Percentiles rank a stretch among this genome's conserved stretches.
Evolutionary conservation across 2,329 filamentous ascomycete species (phyloP).

Genomic region (Aspergillaceae sp.): DNA sequence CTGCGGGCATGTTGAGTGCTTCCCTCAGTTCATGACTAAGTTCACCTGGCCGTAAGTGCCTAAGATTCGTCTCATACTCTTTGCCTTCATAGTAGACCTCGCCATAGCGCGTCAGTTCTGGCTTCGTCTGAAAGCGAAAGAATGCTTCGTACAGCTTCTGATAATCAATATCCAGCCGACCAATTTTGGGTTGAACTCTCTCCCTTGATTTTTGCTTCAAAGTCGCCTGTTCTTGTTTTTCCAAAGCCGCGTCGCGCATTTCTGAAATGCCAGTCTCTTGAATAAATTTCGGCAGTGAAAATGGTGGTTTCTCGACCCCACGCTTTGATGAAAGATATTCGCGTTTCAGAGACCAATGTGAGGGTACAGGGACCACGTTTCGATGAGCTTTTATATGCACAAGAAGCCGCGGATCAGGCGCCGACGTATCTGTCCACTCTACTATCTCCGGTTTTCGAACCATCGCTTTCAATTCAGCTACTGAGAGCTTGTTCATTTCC

Average conservation of each 20-base stretch:
- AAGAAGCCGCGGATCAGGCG: conserved; percentile 76
- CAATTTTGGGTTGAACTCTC: conserved; percentile 89
- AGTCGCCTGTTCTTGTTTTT: conserved; percentile 86
- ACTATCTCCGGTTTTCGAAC: conserved; percentile 89
- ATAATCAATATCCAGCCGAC: conserved; percentile 96
- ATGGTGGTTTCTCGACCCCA: conserved; percentile 91
- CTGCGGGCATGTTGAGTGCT: conserved; percentile 85
- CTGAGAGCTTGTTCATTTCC: conserved; percentile 80
- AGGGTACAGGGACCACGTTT: conserved; percentile 89
- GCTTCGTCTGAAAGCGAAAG: conserved; percentile 96
- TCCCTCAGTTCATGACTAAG: conserved; percentile 83
- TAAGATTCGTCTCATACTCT: conserved; percentile 90
- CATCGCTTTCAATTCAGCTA: conserved; percentile 88
- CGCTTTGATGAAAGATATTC: conserved; percentile 96
- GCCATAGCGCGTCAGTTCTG: conserved; percentile 83
- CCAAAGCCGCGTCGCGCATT: conserved; percentile 92
- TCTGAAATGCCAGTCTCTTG: conserved; percentile 94
- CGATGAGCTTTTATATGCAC: conserved; percentile 92
- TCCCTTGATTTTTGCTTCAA: conserved; percentile 95
- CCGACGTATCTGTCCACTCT: conserved; percentile 94
- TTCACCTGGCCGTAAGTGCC: conserved; percentile 82
- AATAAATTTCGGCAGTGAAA: conserved; percentile 90
- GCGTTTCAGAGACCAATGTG: conserved; percentile 91
- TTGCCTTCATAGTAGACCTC: conserved; percentile 99
- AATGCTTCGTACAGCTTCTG: conserved; percentile 97